Evolutionary conservation across 129 eudicot genomes (phyloP).

Genomic region (Saussurea involucrata): DNA sequence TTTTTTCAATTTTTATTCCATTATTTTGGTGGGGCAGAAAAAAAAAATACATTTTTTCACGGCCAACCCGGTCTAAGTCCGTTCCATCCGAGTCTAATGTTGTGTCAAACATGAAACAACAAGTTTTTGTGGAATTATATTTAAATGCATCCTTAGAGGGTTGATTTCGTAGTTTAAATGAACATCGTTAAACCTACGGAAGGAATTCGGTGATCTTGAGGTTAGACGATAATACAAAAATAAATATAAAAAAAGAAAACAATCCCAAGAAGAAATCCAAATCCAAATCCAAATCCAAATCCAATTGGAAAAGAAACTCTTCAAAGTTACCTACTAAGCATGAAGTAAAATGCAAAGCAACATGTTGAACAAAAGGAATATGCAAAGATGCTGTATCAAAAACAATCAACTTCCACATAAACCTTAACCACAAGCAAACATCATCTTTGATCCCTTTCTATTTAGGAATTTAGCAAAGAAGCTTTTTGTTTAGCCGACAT

Average conservation of each 20-base stretch:
- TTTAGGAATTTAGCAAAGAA: background rate
- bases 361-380: conserved; percentile 17
- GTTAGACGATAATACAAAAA: background rate
- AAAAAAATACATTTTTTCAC: background rate
- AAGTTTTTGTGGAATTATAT: too few species aligned
- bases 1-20: background rate
- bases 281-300: conserved; percentile 14
- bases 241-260: background rate
- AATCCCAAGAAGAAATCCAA: background rate
- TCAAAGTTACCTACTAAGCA: conserved; percentile 23
- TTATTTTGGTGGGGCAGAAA: background rate
- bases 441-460: conserved; percentile 1
- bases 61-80: background rate
- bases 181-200: background rate
- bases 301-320: background rate
- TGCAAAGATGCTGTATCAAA: conserved; percentile 11
- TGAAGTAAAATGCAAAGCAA: conserved; percentile 21
- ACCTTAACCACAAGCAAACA: conserved; percentile 34
- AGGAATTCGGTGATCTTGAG: too few species aligned
- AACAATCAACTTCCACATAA: conserved; percentile 15
- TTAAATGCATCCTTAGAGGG: background rate
- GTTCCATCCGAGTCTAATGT: too few species aligned
- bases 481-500: background rate
- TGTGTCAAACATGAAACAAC: background rate
- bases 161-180: background rate